These are phyloP conservation scores for Gardenia jasminoides DNA, from an alignment of 257 asterid species.

Conservation along the genomic window DNA sequence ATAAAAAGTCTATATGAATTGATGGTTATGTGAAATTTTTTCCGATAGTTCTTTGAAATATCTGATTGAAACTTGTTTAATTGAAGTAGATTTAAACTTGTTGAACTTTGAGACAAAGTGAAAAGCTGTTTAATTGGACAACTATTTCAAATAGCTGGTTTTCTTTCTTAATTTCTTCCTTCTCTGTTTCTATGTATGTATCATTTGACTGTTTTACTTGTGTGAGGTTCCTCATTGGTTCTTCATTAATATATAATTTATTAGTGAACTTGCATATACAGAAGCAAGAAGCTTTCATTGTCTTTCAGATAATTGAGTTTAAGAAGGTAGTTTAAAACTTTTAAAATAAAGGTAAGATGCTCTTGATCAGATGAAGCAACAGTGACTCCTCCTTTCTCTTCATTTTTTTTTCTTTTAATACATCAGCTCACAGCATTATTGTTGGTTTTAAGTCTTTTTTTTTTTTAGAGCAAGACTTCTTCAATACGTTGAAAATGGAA, in stretches of 20 bases:
- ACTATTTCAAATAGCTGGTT: background rate
- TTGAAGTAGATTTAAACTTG: background rate
- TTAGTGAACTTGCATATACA: background rate
- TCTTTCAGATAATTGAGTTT: background rate
- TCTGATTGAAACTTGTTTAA: background rate
- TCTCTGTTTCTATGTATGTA: background rate
- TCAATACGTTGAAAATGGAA: background rate
- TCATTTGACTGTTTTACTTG: background rate
- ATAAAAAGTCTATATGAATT: background rate
- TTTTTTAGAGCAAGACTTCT: background rate
- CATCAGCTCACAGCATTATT: background rate
- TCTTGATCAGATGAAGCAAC: too few species aligned
- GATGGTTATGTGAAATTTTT: background rate
- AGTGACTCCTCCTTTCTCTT: background rate
- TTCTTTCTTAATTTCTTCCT: too few species aligned
- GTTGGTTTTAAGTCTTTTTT: background rate
- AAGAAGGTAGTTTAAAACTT: background rate
- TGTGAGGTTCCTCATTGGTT: background rate
- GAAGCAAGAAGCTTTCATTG: constrained; percentile 2
- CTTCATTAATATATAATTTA: background rate
- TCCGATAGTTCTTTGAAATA: background rate
- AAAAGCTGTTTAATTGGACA: background rate
- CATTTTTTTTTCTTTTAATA: too few species aligned
- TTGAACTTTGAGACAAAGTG: background rate
- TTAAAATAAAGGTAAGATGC: background rate